Percentiles rank a stretch among this genome's conserved stretches.
Evolutionary conservation across 345 rosid genomes (phyloP).

Genomic region (Psidium guajava): DNA sequence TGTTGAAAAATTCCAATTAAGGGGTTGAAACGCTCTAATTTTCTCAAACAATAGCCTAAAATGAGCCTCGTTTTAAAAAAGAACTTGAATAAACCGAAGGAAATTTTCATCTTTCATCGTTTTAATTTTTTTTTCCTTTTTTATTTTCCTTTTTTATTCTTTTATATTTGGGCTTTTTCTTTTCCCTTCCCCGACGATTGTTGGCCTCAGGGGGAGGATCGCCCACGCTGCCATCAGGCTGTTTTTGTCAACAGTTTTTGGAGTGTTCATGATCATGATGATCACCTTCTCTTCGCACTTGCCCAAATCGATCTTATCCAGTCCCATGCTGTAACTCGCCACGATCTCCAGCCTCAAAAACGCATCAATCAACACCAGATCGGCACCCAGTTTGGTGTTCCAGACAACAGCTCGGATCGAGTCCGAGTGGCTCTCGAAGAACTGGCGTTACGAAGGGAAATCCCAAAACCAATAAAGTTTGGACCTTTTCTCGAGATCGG

Average conservation of each 20-base stretch:
- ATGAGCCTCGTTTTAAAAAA: too few relatives aligned
- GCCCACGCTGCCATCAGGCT: too few relatives aligned
- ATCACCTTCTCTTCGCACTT: constrained; percentile 49
- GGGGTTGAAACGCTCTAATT: too few relatives aligned
- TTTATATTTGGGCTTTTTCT: too few relatives aligned
- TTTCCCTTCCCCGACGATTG: too few relatives aligned
- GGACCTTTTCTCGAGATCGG: constrained; percentile 32
- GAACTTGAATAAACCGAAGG: too few relatives aligned
- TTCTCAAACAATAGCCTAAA: too few relatives aligned
- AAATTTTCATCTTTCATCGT: too few relatives aligned
- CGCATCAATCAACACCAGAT: constrained; percentile 32
- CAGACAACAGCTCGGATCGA: constrained; percentile 37
- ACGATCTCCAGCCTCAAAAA: constrained; percentile 48
- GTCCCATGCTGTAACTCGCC: constrained; percentile 46
- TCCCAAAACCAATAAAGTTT: constrained; percentile 33
- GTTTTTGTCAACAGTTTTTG: neutral
- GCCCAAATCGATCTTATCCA: constrained; percentile 46
- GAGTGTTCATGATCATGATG: constrained; percentile 45
- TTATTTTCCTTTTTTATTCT: too few relatives aligned
- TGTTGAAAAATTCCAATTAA: too few relatives aligned
- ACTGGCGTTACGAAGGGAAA: constrained; percentile 7
- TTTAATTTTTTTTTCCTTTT: too few relatives aligned
- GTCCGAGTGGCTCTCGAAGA: constrained; percentile 17
- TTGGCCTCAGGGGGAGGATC: too few relatives aligned
- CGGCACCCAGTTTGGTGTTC: constrained; percentile 27